Conservation (phyloP, 768 basidiomycete species). For the Boletus rubroflammeus region DNA sequence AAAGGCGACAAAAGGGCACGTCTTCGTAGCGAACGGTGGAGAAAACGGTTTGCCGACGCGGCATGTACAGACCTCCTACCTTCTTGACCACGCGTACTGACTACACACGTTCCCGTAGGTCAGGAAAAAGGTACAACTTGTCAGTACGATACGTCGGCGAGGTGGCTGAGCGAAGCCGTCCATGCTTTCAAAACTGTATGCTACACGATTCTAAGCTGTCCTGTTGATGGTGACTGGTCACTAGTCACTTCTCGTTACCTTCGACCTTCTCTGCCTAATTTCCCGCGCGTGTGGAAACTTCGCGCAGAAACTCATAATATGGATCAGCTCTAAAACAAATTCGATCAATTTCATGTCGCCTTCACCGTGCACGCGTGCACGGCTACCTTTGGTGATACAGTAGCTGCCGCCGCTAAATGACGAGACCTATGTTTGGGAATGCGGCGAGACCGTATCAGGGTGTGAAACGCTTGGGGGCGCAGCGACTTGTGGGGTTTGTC, state of each 20-base stretch:
- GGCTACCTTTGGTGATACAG: conserved; percentile 11
- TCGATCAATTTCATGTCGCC: conserved; percentile 2
- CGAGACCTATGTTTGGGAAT: background rate
- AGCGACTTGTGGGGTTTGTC: conserved; percentile 12
- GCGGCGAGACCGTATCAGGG: conserved; percentile 2
- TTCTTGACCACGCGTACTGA: conserved; percentile 12
- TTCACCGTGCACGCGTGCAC: conserved; percentile 16
- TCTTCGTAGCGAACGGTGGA: conserved; percentile 73
- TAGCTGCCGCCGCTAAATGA: background rate
- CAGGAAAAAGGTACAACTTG: conserved; percentile 77
- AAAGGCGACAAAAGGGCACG: conserved; percentile 76
- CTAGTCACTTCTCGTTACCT: background rate
- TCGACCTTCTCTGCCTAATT: conserved; percentile 1
- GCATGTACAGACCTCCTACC: conserved; percentile 37
- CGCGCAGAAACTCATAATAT: conserved; percentile 3
- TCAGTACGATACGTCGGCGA: conserved; percentile 72
- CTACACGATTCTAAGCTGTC: conserved; percentile 4
- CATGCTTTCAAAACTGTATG: background rate
- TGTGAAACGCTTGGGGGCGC: conserved; percentile 7
- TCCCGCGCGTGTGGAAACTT: conserved; percentile 1
- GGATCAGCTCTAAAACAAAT: conserved; percentile 10
- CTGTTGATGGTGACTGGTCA: conserved; percentile 6
- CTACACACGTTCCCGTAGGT: conserved; percentile 48
- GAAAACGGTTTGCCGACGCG: conserved; percentile 75
- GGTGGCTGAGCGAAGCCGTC: conserved; percentile 46